Conservation (phyloP, 441 rosid genomes). For the Kokia cookei region DNA sequence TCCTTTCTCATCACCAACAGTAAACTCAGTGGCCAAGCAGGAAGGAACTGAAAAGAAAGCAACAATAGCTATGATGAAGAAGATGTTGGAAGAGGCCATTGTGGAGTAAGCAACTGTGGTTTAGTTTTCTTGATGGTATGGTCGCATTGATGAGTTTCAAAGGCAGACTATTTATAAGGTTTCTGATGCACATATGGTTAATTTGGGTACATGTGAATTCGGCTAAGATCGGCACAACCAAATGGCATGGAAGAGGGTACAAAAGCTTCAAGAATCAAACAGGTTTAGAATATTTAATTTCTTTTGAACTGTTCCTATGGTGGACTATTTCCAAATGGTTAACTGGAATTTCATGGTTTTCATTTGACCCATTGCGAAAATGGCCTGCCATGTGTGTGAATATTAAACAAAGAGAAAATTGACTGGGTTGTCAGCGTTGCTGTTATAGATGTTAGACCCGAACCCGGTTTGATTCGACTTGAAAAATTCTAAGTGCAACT, state of each 20-base stretch:
- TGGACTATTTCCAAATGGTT: not conserved
- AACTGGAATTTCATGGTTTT: not conserved
- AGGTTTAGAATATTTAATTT: conserved; percentile 1
- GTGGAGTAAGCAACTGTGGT: not conserved
- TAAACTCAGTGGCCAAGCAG: conserved; percentile 19
- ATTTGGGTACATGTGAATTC: not conserved
- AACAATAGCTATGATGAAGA: conserved; percentile 19
- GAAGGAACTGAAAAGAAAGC: conserved; percentile 15
- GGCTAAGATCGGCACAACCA: conserved; percentile 12
- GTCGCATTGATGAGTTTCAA: not conserved
- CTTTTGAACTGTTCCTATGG: not conserved
- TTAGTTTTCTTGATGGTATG: not conserved
- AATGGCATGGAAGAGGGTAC: not conserved
- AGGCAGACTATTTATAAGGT: not conserved
- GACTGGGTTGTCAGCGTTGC: not conserved
- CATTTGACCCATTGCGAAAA: not conserved
- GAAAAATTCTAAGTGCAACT: no score
- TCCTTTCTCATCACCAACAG: conserved; percentile 34
- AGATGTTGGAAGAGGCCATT: conserved; percentile 33
- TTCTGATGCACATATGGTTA: not conserved
- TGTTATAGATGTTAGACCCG: no score
- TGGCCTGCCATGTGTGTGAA: not conserved
- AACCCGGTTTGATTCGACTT: no score
- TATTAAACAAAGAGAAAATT: not conserved
- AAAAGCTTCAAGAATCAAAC: not conserved